Conservation (phyloP, 2,329 filamentous ascomycete genomes). For the Colletotrichum falcatum region DNA sequence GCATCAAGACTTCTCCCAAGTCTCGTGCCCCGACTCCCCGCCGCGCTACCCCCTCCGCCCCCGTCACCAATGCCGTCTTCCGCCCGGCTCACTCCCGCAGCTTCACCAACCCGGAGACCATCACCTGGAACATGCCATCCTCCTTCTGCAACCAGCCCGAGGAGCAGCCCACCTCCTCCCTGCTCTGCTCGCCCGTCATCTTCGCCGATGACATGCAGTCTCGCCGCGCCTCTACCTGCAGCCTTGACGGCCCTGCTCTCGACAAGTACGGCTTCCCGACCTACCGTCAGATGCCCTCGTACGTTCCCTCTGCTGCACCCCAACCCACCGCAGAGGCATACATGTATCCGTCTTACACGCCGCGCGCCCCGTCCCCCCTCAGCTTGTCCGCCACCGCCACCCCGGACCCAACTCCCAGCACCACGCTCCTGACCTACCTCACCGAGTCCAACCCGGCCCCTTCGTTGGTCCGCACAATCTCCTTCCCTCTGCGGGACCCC, state of each 20-base stretch:
- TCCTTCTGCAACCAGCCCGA: conserved; percentile 49
- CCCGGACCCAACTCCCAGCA: conserved; percentile 65
- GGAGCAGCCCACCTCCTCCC: conserved; percentile 52
- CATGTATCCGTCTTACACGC: conserved; percentile 58
- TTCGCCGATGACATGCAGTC: conserved; percentile 61
- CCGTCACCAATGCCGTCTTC: conserved; percentile 48
- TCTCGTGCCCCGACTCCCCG: conserved; percentile 48
- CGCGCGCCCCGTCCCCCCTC: conserved; percentile 60
- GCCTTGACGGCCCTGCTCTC: conserved; percentile 74
- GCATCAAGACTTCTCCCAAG: conserved; percentile 66
- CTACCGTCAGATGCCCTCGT: conserved; percentile 79
- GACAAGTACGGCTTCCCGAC: conserved; percentile 85
- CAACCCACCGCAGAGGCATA: conserved; percentile 55
- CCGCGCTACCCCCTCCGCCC: conserved; percentile 22
- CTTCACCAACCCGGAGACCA: conserved; percentile 71
- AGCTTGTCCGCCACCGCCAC: conserved; percentile 53
- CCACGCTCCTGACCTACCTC: conserved; percentile 82
- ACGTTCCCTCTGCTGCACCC: conserved; percentile 53
- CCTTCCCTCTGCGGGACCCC: conserved; percentile 74
- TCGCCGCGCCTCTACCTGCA: conserved; percentile 75
- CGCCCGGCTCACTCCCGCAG: conserved; percentile 66
- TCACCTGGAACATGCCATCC: conserved; percentile 52
- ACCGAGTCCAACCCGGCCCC: conserved; percentile 84
- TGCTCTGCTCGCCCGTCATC: conserved; percentile 76
- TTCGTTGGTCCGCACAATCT: conserved; percentile 82